Percentiles rank a stretch among this genome's conserved stretches.
Evolutionary conservation across 83 land plant genomes (phyloP).

Genomic region (Picea abies): DNA sequence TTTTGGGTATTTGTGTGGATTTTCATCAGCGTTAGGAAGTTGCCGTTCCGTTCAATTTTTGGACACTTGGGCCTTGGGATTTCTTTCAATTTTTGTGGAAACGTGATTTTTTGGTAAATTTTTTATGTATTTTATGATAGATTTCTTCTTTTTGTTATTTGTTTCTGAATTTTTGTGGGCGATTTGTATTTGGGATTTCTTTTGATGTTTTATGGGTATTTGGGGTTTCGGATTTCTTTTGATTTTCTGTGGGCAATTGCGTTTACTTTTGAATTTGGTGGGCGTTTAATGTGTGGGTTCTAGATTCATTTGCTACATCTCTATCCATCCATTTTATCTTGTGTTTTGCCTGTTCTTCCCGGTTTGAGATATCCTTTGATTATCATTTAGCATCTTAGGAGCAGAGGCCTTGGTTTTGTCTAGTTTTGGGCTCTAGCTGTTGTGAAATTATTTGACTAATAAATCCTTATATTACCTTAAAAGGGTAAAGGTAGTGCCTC

Average conservation of each 20-base stretch:
- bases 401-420: background rate
- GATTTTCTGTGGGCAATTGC: background rate
- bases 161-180: background rate
- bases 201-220: background rate
- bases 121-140: background rate
- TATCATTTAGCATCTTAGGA: no score
- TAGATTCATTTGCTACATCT: no score
- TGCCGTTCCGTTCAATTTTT: background rate
- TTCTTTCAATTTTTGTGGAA: background rate
- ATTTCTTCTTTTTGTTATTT: background rate
- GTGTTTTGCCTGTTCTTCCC: background rate
- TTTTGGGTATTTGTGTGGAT: background rate
- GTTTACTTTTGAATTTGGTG: no score
- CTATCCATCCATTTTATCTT: background rate
- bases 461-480: background rate
- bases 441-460: background rate
- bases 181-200: background rate
- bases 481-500: no score
- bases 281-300: no score
- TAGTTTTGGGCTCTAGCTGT: background rate
- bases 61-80: background rate
- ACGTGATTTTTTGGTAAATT: background rate
- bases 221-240: background rate
- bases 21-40: no score
- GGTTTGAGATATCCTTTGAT: no score